Evolutionary conservation across 2,329 filamentous ascomycete species (phyloP).

Genomic region (Xylariaceae sp.): DNA sequence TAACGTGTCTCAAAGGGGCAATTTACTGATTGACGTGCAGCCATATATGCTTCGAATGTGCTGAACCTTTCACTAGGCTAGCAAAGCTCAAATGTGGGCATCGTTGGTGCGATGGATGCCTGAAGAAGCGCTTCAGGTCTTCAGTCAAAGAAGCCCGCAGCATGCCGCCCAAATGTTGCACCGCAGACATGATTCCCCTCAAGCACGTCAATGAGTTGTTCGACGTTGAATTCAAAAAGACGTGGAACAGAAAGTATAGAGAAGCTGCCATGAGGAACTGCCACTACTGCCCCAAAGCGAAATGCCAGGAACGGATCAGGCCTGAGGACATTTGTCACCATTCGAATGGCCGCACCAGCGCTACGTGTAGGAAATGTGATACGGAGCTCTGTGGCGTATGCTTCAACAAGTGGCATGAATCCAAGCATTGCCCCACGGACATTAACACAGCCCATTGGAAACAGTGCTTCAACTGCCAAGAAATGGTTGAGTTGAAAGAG

Average conservation of each 20-base stretch:
- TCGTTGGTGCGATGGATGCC: slow-evolving; percentile 72
- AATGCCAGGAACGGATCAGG: slow-evolving; percentile 76
- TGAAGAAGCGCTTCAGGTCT: slow-evolving; percentile 68
- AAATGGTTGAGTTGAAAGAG: slow-evolving; percentile 72
- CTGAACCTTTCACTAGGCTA: slow-evolving; percentile 58
- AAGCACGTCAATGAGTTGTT: slow-evolving; percentile 74
- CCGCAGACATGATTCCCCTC: slow-evolving; percentile 64
- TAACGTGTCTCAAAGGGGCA: slow-evolving; percentile 7
- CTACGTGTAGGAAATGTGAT: slow-evolving; percentile 64
- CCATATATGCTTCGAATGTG: slow-evolving; percentile 67
- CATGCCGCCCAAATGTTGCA: slow-evolving; percentile 84
- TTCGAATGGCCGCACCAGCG: slow-evolving; percentile 57
- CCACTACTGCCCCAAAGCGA: slow-evolving; percentile 67
- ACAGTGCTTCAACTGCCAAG: slow-evolving; percentile 67
- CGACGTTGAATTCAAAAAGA: slow-evolving; percentile 65
- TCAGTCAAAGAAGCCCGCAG: slow-evolving; percentile 71
- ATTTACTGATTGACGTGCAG: slow-evolving; percentile 37
- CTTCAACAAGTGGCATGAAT: slow-evolving; percentile 67
- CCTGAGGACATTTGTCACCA: slow-evolving; percentile 58
- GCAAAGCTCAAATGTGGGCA: slow-evolving; percentile 73
- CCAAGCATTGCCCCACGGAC: slow-evolving; percentile 65
- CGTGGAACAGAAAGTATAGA: slow-evolving; percentile 75
- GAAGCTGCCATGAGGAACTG: slow-evolving; percentile 71
- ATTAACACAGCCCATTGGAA: slow-evolving; percentile 65
- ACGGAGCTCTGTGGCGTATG: slow-evolving; percentile 71